These are phyloP conservation scores for Melocanna baccifera DNA, from an alignment of 176 grass and related monocot genomes.

Conservation along the genomic window DNA sequence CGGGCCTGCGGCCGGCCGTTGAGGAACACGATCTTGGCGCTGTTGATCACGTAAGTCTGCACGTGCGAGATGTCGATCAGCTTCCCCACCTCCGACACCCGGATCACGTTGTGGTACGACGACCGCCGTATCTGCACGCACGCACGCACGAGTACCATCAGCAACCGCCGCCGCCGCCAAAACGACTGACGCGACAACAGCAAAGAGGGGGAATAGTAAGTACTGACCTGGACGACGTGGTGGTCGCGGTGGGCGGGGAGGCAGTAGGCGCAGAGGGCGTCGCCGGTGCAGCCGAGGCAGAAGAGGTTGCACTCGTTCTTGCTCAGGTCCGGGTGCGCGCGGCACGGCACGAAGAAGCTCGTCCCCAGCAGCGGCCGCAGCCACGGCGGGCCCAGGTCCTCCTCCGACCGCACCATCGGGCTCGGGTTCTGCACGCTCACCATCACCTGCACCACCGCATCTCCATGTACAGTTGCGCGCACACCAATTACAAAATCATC, in stretches of 20 bases:
- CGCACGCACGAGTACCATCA: neutral
- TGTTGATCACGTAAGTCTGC: constrained; percentile 88
- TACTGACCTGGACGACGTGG: constrained; percentile 51
- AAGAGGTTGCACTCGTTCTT: constrained; percentile 89
- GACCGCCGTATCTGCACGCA: constrained; percentile 52
- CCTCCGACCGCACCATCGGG: constrained; percentile 47
- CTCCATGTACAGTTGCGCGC: neutral
- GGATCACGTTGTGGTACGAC: constrained; percentile 86
- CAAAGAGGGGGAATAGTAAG: neutral
- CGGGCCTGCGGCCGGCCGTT: constrained; percentile 64
- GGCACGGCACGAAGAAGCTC: constrained; percentile 64
- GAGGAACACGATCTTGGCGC: constrained; percentile 80
- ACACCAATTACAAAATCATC: neutral
- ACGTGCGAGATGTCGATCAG: constrained; percentile 69
- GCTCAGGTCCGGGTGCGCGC: constrained; percentile 47
- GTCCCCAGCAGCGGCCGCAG: constrained; percentile 59
- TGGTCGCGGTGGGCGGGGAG: constrained; percentile 51
- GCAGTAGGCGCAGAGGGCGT: constrained; percentile 66
- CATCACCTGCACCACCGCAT: constrained; percentile 53
- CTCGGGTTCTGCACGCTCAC: constrained; percentile 45
- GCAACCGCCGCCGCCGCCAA: neutral
- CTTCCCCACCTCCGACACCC: constrained; percentile 68
- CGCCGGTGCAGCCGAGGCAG: constrained; percentile 51
- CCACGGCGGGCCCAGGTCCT: constrained; percentile 65
- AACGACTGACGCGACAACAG: neutral